Percentiles rank a stretch among this genome's conserved stretches.
Evolutionary conservation across 2,329 filamentous ascomycete species (phyloP).

Genomic region (Exophiala spinifera): DNA sequence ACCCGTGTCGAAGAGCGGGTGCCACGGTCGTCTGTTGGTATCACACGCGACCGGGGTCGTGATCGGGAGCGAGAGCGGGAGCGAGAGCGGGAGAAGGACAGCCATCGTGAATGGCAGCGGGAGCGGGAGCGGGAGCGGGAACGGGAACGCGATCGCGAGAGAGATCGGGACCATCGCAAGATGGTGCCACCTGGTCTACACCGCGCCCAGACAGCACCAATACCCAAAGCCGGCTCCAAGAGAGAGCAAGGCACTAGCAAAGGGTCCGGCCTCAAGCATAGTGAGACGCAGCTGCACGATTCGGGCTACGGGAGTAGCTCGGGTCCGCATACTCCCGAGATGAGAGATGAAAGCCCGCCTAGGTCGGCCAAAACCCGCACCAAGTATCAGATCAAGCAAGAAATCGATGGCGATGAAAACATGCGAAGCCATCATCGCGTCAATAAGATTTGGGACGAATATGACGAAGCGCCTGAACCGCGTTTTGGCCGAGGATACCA

Average conservation of each 20-base stretch:
- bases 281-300: constrained; percentile 37
- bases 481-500: constrained; percentile 12
- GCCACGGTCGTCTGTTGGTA: constrained; percentile 7
- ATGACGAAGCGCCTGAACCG: constrained; percentile 5
- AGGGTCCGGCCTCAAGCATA: constrained; percentile 37
- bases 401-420: constrained; percentile 18
- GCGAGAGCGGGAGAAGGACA: constrained; percentile 10
- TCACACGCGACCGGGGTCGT: constrained; percentile 12
- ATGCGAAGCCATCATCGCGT: constrained; percentile 12
- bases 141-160: constrained; percentile 8
- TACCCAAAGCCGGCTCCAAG: constrained; percentile 31
- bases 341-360: constrained; percentile 33
- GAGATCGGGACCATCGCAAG: constrained; percentile 22
- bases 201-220: constrained; percentile 33
- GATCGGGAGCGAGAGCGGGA: constrained; percentile 14
- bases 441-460: constrained; percentile 14
- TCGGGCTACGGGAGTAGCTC: constrained; percentile 42
- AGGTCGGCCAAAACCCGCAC: constrained; percentile 17
- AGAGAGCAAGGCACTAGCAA: constrained; percentile 32
- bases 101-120: constrained; percentile 14
- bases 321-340: constrained; percentile 44
- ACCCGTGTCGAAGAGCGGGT: constrained; percentile 23
- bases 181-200: constrained; percentile 33
- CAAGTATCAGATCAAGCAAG: constrained; percentile 25
- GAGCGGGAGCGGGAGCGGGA: constrained; percentile 11